These are phyloP conservation scores for Leccinum subtestaceum DNA, from an alignment of 768 basidiomycete genomes.

Conservation along the genomic window DNA sequence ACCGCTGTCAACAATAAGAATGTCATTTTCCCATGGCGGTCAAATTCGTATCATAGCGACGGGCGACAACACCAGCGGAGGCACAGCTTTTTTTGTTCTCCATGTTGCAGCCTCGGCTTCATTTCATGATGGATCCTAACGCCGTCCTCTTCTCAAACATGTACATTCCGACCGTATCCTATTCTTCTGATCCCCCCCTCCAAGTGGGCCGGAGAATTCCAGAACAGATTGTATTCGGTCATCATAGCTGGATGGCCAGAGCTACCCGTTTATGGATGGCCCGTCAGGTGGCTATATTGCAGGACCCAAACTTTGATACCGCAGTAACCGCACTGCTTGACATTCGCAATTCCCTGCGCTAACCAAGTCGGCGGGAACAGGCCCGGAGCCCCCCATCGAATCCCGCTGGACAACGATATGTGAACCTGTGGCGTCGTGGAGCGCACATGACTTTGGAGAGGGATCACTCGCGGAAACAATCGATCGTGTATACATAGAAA, in stretches of 20 bases:
- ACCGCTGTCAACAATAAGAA: conserved; percentile 12
- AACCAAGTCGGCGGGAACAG: not conserved
- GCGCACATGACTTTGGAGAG: conserved; percentile 6
- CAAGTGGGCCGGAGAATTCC: not conserved
- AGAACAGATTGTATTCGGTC: conserved; percentile 8
- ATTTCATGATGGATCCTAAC: conserved; percentile 9
- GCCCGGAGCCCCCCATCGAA: not conserved
- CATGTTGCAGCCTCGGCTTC: conserved; percentile 7
- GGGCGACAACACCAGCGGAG: conserved; percentile 3
- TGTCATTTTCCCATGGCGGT: conserved; percentile 24
- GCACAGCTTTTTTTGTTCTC: not conserved
- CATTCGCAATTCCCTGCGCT: not conserved
- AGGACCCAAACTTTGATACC: conserved; percentile 10
- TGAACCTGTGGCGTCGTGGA: conserved; percentile 26
- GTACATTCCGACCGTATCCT: conserved; percentile 3
- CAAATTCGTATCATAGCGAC: conserved; percentile 26
- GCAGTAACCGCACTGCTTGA: not conserved
- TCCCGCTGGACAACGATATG: conserved; percentile 2
- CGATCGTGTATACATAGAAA: not conserved
- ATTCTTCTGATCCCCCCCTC: not conserved
- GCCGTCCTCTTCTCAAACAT: conserved; percentile 13
- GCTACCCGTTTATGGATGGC: conserved; percentile 18
- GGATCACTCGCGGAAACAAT: conserved; percentile 3
- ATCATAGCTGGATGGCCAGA: conserved; percentile 11
- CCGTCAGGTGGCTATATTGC: conserved; percentile 5